Base-by-base conservation (phyloP, 2,329 filamentous ascomycete species). In the Exophiala alcalophila region DNA sequence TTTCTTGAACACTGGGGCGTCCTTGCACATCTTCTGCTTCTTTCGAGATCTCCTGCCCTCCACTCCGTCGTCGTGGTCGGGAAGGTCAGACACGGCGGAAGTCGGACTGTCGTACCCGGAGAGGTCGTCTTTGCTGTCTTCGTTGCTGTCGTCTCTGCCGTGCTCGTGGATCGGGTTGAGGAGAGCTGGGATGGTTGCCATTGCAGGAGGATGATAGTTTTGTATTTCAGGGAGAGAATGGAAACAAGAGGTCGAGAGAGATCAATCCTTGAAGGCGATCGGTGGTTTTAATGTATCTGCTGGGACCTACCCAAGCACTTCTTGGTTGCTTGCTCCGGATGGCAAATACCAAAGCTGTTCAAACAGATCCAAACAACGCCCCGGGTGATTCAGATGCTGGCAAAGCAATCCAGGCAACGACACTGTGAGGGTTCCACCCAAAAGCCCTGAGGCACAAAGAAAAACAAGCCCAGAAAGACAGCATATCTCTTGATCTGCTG, bases 11-110 rank as follows among this genome's bases (percentile, higher is more conserved):
- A 83, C 65, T 1, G 78, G 74, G 19, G 73, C 74, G 56, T 85
- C 80, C 61, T 85, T 87, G 44, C 74, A 67, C 58, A 82, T 70
- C 65, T 82, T 86, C 51, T 74, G 72, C 37, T 61, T 64, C 50
- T 64, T 67, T 19, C 52, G 44, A 16, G 56, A 56, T 14, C 54
- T 57, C 35, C 43, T 52, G n/a, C n/a, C n/a, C n/a, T n/a, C n/a
- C n/a, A n/a, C n/a, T n/a, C n/a, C n/a, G n/a, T n/a, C n/a, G n/a
- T n/a, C n/a, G n/a, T n/a, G n/a, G 23, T 46, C 34, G 4, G 37
- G 23, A 5, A 26, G 35, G 16, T 36, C 37, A 27, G 53, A 40
- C 4, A 24, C 25, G 9, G 38, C 23, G 4, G 44, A 45, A 21
- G 34, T 18, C 16, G 38, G 40, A 12, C 44, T 47, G 30, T 48